Base-by-base conservation (phyloP, 2,329 filamentous ascomycete genomes). In the Xylariaceae sp. region DNA sequence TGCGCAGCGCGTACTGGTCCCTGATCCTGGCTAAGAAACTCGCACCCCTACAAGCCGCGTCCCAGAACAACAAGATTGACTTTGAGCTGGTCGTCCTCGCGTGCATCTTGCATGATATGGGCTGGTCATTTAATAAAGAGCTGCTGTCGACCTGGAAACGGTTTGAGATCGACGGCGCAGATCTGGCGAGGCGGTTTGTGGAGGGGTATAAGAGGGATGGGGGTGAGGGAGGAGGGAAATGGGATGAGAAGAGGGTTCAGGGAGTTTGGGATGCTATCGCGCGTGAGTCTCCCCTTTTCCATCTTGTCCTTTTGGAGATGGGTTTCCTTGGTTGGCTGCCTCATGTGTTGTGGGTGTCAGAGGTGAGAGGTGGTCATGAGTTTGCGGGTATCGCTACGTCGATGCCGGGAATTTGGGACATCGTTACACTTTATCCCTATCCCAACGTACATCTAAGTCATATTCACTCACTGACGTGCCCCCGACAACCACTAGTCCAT, bases 111-210 rank as follows among this genome's bases (percentile, higher is more conserved):
- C 65, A 66, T 29, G 65, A 65, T 24, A 60, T 67, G 59, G 65
- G 65, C 21, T 67, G 63, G 64, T 56, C 60, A 12, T 44, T 24
- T 7, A 28, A 47, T 4, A 53, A 47, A 44, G 49, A 41, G 24
- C 16, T 57, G 17, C 19, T 49, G 2, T 62, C 62, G 2, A 41
- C 23, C 1, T 62, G 58, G 21, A 62, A 58, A 45, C 50, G 65
- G 2, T 66, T 66, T 50, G 65, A 67, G 53, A 59, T 67, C 33
- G 62, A 65, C 34, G 63, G 62, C 14, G 65, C 63, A 7, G 54
- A 67, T 31, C 34, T 64, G 2, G 65, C 65, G 2, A 26, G 51
- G 17, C 14, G n/a, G 11, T 64, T 53, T 6, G 19, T 63, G 1
- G 21, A 19, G n/a, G 28, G 16, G 36, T 48, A 49, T 39, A 29